Evolutionary conservation across 1,139 yeast species (phyloP).

Genomic region (Taphrina flavorubra): DNA sequence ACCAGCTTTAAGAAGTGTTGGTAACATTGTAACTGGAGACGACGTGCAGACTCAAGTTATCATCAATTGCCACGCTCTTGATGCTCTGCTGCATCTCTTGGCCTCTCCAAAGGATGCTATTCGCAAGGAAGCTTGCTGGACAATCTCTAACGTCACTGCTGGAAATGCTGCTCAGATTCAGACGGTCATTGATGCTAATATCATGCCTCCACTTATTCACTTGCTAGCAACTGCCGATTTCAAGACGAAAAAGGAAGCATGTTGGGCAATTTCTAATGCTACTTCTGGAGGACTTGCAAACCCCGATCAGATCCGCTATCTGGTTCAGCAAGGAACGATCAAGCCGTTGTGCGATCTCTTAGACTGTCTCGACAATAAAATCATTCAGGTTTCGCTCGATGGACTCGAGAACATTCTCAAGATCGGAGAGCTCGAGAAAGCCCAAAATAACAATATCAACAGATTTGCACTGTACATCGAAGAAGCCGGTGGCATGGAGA

Average conservation of each 20-base stretch:
- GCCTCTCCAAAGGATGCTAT: conserved; percentile 87
- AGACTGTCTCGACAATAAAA: conserved; percentile 84
- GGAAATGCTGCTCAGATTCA: conserved; percentile 95
- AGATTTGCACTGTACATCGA: conserved; percentile 90
- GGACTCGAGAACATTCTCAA: conserved; percentile 91
- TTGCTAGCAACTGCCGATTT: conserved; percentile 83
- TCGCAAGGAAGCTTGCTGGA: conserved; percentile 98
- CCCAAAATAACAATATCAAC: conserved; percentile 72
- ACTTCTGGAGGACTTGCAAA: conserved; percentile 90
- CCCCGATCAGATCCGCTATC: conserved; percentile 91
- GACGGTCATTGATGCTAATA: conserved; percentile 91
- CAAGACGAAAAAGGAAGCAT: conserved; percentile 96
- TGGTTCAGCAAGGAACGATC: conserved; percentile 94
- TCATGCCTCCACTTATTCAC: conserved; percentile 89
- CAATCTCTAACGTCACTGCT: conserved; percentile 95
- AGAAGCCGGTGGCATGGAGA: conserved; percentile 98
- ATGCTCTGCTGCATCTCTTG: conserved; percentile 80
- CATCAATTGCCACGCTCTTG: conserved; percentile 88
- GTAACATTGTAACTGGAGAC: conserved; percentile 96
- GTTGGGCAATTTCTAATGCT: conserved; percentile 99
- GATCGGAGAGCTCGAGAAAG: conserved; percentile 92
- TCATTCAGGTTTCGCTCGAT: conserved; percentile 92
- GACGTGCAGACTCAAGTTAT: conserved; percentile 95
- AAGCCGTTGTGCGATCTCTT: conserved; percentile 94
- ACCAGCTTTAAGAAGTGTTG: conserved; percentile 96